Base-by-base conservation (phyloP, 2,329 filamentous ascomycete species). In the Parascedosporium putredinis region DNA sequence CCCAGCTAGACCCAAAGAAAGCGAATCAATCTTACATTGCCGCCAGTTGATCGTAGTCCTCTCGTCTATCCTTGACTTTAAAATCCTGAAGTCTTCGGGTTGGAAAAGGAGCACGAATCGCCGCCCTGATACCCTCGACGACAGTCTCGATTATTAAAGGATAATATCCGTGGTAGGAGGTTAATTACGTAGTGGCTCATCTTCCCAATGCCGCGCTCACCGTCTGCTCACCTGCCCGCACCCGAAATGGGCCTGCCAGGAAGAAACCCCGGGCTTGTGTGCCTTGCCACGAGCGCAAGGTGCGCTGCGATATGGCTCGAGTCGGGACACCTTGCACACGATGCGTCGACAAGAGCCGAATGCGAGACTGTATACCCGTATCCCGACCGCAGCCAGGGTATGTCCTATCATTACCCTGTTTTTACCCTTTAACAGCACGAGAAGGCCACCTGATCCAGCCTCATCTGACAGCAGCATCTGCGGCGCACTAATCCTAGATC, bases 261-360 rank as follows among this genome's bases (percentile, higher is more conserved):
- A 43, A 43, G 18, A 43, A 43, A 22, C 16, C 8, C 7, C 60
- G 60, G 53, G 73, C 73, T 31, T 75, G 72, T 52, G 59, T 71
- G 36, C 64, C 67, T 52, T 75, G 72, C 49, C 72, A 75, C 58
- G 68, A 67, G 46, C 68, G 72, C 51, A 75, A 75, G 57, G 68
- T 75, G 46, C 69, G 70, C 53, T 75, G 72, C 53, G 73, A 75
- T 58, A 67, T 74, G 42, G 64, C 71, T 50, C 55, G 63, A 18
- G 68, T 69, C 27, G 72, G 72, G 12, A 55, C 67, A 1, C 72
- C 72, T 0, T 75, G 72, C 55, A 69, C 72, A 48, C 74, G 73
- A 53, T 75, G 72, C 51, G 62, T 62, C 29, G 61, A 64, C 22
- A 67, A 70, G 29, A 62, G 66, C 16, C 66, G 66, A 49, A 45